A percentile compares a stretch with the other conserved stretches of the same genome.
Conservation (phyloP, 1,139 yeast species). For the Pichia norvegensis region DNA sequence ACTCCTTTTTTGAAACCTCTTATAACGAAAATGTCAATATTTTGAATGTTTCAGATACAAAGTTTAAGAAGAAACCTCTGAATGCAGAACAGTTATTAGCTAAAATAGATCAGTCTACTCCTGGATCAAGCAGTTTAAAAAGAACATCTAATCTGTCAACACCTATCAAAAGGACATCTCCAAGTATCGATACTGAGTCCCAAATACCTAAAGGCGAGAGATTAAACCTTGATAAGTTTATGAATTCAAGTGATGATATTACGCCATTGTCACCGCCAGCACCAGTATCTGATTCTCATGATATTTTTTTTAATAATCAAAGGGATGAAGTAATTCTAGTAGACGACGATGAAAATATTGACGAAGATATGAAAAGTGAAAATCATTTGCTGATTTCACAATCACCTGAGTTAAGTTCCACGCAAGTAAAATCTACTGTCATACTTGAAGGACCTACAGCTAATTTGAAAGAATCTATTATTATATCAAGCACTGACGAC, state of each 20-base stretch:
- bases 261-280: neutral
- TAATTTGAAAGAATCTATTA: constrained; percentile 2
- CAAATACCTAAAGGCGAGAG: neutral
- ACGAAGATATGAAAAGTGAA: neutral
- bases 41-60: constrained; percentile 6
- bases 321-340: neutral
- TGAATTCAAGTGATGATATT: neutral
- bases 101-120: constrained; percentile 15
- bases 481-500: constrained; percentile 2
- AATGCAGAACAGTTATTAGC: constrained; percentile 12
- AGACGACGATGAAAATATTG: neutral
- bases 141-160: neutral
- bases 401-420: too few species aligned
- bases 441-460: constrained; percentile 9
- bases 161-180: neutral
- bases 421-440: neutral
- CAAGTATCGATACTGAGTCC: neutral
- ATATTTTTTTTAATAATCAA: neutral
- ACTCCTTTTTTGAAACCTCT: constrained; percentile 16
- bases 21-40: constrained; percentile 15
- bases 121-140: constrained; percentile 1
- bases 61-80: constrained; percentile 4
- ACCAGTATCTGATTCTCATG: neutral
- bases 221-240: neutral
- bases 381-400: neutral